A percentile compares a stretch with the other conserved stretches of the same genome.
These are phyloP conservation scores for Oryza punctata DNA, from an alignment of 176 grass and related monocot genomes.

Conservation along the genomic window DNA sequence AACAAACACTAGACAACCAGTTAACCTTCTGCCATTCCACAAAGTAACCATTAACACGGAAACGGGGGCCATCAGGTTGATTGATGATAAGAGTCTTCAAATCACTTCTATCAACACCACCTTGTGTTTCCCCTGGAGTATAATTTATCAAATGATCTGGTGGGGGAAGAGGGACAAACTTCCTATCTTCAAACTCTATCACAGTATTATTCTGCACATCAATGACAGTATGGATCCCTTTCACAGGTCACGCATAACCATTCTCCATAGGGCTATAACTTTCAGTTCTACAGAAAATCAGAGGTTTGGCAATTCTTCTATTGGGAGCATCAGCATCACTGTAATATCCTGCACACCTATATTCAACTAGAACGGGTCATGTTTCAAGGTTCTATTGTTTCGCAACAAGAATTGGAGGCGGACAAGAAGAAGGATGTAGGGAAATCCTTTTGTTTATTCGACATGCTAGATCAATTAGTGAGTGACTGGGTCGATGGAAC, in stretches of 20 bases:
- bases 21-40: constrained; percentile 86
- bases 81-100: constrained; percentile 77
- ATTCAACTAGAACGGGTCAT: neutral
- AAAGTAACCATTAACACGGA: constrained; percentile 91
- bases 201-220: constrained; percentile 91
- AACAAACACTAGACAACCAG: neutral
- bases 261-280: constrained; percentile 98
- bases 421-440: too few relatives aligned
- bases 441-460: too few relatives aligned
- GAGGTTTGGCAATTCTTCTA: constrained; percentile 79
- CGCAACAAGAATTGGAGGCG: neutral
- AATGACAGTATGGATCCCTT: constrained; percentile 85
- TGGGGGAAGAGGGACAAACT: constrained; percentile 82
- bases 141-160: constrained; percentile 95
- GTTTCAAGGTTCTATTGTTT: too few relatives aligned
- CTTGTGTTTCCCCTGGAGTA: constrained; percentile 89
- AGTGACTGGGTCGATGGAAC: too few relatives aligned
- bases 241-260: constrained; percentile 93
- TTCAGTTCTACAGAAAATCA: constrained; percentile 92
- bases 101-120: constrained; percentile 94
- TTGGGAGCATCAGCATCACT: constrained; percentile 81
- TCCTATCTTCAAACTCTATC: constrained; percentile 95
- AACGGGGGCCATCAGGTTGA: constrained; percentile 94
- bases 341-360: constrained; percentile 89
- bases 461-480: too few relatives aligned